These are phyloP conservation scores for Solanum gandarillasii DNA, from an alignment of 257 asterid genomes.

Conservation along the genomic window DNA sequence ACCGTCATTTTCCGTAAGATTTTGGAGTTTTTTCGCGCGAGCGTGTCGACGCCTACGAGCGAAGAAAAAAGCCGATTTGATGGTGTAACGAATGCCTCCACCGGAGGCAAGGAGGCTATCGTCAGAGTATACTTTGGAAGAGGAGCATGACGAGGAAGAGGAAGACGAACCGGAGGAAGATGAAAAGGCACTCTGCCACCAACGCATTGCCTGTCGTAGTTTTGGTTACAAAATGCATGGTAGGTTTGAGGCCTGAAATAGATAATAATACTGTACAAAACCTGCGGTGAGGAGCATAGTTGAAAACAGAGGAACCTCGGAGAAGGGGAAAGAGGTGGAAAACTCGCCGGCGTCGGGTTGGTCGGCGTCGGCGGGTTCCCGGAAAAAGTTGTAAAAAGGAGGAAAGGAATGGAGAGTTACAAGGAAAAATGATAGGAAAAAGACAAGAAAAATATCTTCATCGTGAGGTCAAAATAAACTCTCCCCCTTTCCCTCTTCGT, in stretches of 20 bases:
- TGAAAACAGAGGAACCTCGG: not conserved
- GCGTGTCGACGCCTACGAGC: conserved; percentile 17
- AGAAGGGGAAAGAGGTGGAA: not conserved
- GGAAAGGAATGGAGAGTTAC: not conserved
- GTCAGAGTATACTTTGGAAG: conserved; percentile 38
- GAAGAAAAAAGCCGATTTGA: conserved; percentile 22
- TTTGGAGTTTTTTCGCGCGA: conserved; percentile 27
- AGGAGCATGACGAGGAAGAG: conserved; percentile 19
- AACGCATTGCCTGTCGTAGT: conserved; percentile 1
- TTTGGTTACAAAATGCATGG: not conserved
- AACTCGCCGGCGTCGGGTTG: not conserved
- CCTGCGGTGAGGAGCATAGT: not conserved
- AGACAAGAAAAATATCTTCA: not conserved
- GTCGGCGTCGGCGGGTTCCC: not conserved
- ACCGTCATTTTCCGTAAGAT: conserved; percentile 21
- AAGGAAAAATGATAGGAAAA: not conserved
- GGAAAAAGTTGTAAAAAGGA: not conserved
- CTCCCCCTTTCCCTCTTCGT: not conserved
- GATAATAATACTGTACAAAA: not conserved
- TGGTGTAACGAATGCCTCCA: conserved; percentile 9
- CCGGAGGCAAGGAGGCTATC: conserved; percentile 17
- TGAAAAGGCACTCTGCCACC: conserved; percentile 7
- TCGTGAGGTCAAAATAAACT: conserved; percentile 3
- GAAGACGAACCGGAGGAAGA: not conserved
- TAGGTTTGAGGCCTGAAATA: not conserved